phyloP scores from a whole-genome alignment of 306 rosid species.

The Castanopsis chinensis region DNA sequence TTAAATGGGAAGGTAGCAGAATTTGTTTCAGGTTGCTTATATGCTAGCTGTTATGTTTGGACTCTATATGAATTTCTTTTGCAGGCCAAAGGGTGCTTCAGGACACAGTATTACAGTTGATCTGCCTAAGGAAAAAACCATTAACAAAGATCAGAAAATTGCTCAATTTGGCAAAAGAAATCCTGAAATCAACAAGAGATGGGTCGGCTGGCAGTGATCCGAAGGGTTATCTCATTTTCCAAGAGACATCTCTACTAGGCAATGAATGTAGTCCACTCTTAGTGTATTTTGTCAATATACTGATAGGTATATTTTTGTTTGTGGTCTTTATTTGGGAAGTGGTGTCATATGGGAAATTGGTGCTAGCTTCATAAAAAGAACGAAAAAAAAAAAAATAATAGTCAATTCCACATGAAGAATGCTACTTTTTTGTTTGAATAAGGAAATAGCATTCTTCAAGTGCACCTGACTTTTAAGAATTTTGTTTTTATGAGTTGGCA shows the following conservation, averaged over 20 bases:
- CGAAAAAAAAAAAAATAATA: neutral
- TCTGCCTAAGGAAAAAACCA: neutral
- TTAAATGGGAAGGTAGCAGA: conserved; percentile 1
- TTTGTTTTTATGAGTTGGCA: too few relatives aligned
- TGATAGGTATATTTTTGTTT: conserved; percentile 32
- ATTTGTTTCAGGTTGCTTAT: neutral
- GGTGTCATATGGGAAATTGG: conserved; percentile 28
- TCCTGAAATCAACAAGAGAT: conserved; percentile 4
- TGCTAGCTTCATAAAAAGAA: neutral
- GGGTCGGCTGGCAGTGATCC: conserved; percentile 13
- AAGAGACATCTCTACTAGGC: conserved; percentile 25
- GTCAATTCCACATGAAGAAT: neutral
- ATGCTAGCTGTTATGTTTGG: neutral
- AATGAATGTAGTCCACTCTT: conserved; percentile 31
- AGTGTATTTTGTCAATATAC: conserved; percentile 26
- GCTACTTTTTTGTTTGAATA: too few relatives aligned
- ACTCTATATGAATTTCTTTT: conserved; percentile 19
- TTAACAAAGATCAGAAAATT: neutral
- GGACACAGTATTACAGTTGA: neutral
- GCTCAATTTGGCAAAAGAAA: conserved; percentile 16
- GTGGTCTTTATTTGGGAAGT: conserved; percentile 25
- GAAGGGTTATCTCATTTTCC: conserved; percentile 24
- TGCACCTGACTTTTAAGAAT: too few relatives aligned
- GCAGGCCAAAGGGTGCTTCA: conserved; percentile 36
- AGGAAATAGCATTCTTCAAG: too few relatives aligned